Percentiles rank a stretch among this genome's conserved stretches.
phyloP scores from a whole-genome alignment of 768 basidiomycete species.

The Antrodiella citrinella region DNA sequence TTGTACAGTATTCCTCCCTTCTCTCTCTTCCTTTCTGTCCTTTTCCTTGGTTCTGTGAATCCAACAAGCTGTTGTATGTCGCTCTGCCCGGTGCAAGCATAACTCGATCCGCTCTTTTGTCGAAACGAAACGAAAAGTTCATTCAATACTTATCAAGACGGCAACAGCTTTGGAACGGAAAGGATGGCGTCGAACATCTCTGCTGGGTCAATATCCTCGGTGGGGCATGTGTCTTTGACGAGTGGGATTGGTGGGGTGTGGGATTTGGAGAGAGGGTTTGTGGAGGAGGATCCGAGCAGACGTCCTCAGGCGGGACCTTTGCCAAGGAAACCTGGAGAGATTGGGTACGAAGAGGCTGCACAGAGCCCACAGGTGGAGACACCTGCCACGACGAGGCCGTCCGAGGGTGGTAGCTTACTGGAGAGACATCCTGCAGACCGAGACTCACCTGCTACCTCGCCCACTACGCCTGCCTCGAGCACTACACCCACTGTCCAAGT shows the following conservation, averaged over 20 bases:
- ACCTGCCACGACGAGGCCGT: background rate
- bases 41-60: background rate
- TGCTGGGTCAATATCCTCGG: conserved; percentile 1
- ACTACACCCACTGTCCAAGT: background rate
- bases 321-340: conserved; percentile 57
- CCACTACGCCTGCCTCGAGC: conserved; percentile 8
- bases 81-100: conserved; percentile 39
- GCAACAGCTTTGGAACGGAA: background rate
- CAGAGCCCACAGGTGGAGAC: conserved; percentile 12
- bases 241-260: background rate
- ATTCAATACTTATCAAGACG: background rate
- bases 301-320: conserved; percentile 45
- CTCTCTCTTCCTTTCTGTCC: background rate
- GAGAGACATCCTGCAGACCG: conserved; percentile 44
- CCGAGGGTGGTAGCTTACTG: conserved; percentile 26
- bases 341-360: conserved; percentile 43
- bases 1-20: conserved; percentile 1
- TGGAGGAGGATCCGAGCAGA: background rate
- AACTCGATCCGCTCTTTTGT: conserved; percentile 15
- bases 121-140: conserved; percentile 4
- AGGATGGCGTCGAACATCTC: conserved; percentile 23
- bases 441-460: conserved; percentile 17
- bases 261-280: background rate
- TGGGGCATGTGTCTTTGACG: background rate
- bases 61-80: conserved; percentile 7